These are phyloP conservation scores for Peniophora sp. DNA, from an alignment of 1,284 basidiomycete genomes.

Conservation along the genomic window DNA sequence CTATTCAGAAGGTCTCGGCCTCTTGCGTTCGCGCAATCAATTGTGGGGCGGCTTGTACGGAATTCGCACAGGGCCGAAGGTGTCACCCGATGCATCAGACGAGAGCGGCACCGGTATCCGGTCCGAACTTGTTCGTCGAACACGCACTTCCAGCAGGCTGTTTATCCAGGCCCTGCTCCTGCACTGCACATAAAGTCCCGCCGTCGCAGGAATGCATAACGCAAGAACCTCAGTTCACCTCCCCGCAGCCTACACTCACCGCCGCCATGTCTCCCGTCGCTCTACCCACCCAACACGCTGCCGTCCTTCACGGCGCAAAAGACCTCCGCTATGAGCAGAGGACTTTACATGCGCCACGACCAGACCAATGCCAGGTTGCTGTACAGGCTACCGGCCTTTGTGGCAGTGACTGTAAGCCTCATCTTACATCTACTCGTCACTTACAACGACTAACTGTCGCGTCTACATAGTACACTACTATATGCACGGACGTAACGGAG, in stretches of 20 bases:
- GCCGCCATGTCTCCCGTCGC: constrained; percentile 49
- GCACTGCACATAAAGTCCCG: constrained; percentile 4
- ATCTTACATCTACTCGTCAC: neutral
- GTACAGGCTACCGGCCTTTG: constrained; percentile 85
- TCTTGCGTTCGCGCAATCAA: neutral
- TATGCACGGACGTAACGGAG: constrained; percentile 81
- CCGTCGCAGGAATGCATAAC: constrained; percentile 12
- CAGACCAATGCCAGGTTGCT: constrained; percentile 65
- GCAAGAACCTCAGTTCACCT: constrained; percentile 3
- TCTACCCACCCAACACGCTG: constrained; percentile 49
- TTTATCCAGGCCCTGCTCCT: neutral
- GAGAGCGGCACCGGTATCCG: neutral
- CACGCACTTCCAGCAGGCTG: neutral
- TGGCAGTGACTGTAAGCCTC: constrained; percentile 76
- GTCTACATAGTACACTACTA: constrained; percentile 75
- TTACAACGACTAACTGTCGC: neutral
- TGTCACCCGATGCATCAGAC: neutral
- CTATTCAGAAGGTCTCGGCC: too few relatives aligned
- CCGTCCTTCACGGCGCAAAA: constrained; percentile 63
- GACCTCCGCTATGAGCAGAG: constrained; percentile 70
- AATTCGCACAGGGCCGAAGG: neutral
- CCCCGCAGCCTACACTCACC: constrained; percentile 10
- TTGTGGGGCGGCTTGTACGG: neutral
- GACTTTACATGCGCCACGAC: constrained; percentile 55
- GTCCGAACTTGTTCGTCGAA: neutral